Evolutionary conservation across 176 grass and related monocot genomes (phyloP).

Genomic region (Carex kokanica): DNA sequence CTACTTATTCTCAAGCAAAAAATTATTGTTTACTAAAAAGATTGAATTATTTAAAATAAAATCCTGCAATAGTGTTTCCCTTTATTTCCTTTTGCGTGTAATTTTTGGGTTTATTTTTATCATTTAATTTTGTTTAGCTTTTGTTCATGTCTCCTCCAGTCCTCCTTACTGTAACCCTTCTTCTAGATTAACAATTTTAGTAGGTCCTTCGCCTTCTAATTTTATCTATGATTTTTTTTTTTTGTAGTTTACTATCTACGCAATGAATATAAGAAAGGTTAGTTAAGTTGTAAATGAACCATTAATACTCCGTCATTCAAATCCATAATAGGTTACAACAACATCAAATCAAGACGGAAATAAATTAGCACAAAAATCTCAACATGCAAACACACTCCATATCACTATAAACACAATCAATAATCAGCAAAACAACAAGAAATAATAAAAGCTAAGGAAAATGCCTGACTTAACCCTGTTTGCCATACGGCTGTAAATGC

Average conservation of each 20-base stretch:
- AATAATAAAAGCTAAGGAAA: not conserved
- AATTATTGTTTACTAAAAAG: no score
- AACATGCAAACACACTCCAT: not conserved
- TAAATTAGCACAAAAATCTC: not conserved
- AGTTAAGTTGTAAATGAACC: not conserved
- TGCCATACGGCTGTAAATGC: not conserved
- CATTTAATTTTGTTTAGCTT: no score
- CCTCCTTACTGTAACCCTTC: no score
- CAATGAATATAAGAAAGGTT: not conserved
- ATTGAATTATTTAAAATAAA: no score
- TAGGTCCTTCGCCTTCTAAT: no score
- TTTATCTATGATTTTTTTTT: not conserved
- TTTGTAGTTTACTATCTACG: not conserved
- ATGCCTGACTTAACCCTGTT: conserved; percentile 13
- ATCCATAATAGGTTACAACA: not conserved
- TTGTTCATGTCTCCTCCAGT: no score
- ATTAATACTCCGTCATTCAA: not conserved
- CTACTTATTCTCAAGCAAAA: not conserved
- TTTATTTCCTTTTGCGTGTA: no score
- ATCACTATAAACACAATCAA: not conserved
- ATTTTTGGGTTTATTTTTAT: no score
- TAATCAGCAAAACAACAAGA: not conserved
- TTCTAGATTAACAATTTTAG: no score
- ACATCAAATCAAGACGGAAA: not conserved
- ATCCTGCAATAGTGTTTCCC: no score